Base-by-base conservation (phyloP, 169 alveolate species). In the Plasmodium yoelii region DNA sequence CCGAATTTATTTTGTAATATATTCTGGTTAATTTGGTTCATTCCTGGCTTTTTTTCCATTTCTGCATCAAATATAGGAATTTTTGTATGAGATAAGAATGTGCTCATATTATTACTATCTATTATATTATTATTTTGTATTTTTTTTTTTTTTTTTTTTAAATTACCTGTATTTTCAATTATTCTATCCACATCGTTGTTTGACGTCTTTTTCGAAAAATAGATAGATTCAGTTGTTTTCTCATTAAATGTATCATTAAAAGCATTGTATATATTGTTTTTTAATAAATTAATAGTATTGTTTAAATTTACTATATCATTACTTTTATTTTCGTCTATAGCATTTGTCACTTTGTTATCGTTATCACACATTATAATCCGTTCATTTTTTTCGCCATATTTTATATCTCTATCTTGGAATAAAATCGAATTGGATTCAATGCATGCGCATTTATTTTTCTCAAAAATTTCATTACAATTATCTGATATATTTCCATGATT, bases 261-360 rank as follows among this genome's bases (percentile, higher is more conserved):
- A 51, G 19, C 69, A 49, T 46, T 59, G 49, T 82, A 82, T 55
- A 82, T 28, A 26, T 82, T 69, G 67, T 82, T 82, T 71, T 71
- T 82, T 26, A 82, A 44, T 42, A 59, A 67, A 59, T 57, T 68
- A 15, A 82, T 10, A 22, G 90, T 82, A 46, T 53, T 67, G 18
- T 68, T 82, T n/a, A 82, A 46, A 44, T 61, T 61, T 19, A 42
- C 47, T 47, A 55, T 13, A 47, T 67, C 86, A 46, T 82, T 82
- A 63, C 47, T 69, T 34, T 19, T 55, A 1, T 34, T 19, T 44
- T 12, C 61, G 42, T 61, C 75, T 53, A 67, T n/a, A 67, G 5
- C 55, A 51, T 6, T 26, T 28, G 18, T 22, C 53, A 28, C 12
- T 8, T 63, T 63, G 53, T 28, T 26, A 24, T 22, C 24, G 19